Conservation (phyloP, 345 rosid species). For the Punica granatum region DNA sequence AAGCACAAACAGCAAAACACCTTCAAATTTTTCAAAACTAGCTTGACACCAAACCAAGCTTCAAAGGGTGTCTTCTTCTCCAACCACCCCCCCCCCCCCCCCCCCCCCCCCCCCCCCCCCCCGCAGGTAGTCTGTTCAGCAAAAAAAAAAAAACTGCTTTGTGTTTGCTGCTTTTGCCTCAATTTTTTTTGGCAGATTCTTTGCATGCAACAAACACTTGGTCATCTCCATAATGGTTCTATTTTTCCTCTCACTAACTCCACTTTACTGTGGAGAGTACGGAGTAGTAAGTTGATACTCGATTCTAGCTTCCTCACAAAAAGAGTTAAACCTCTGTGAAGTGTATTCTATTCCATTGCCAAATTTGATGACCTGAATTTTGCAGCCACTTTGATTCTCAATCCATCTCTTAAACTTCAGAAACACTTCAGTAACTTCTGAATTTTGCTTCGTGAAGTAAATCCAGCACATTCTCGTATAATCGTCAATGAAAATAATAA, state of each 20-base stretch:
- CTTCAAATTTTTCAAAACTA: neutral
- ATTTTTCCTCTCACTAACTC: neutral
- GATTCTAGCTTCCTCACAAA: neutral
- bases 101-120: neutral
- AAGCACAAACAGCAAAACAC: constrained; percentile 8
- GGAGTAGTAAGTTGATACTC: neutral
- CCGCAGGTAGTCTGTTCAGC: neutral
- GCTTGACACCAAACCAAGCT: constrained; percentile 1
- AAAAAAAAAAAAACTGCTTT: too few species aligned
- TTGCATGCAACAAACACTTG: neutral
- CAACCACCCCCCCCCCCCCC: neutral
- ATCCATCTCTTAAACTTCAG: neutral
- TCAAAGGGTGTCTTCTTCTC: constrained; percentile 1
- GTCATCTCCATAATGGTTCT: neutral
- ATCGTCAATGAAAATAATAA: neutral
- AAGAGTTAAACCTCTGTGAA: neutral
- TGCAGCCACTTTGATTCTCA: neutral
- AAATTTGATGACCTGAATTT: neutral
- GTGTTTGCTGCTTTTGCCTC: neutral
- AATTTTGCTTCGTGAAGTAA: neutral
- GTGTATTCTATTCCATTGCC: neutral
- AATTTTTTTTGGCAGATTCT: neutral
- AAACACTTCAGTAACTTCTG: neutral
- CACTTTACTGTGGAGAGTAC: neutral
- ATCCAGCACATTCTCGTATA: neutral